Evolutionary conservation across 2,329 filamentous ascomycete genomes (phyloP), one percentile per base, ranked within the genome.

Genomic region (Talaromyces islandicus): DNA sequence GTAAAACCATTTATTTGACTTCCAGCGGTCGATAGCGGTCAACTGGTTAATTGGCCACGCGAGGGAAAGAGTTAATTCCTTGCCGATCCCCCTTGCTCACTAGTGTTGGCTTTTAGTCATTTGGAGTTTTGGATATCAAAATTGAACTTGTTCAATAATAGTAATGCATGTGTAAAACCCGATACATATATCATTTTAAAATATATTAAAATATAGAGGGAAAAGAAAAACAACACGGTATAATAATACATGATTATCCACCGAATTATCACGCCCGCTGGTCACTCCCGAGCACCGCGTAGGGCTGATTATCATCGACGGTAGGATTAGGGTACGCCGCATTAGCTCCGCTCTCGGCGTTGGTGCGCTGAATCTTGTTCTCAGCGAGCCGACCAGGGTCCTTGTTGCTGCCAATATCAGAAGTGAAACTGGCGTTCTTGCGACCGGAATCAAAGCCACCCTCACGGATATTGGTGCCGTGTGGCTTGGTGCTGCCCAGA

Each of bases 301-400:
- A 67, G 24, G 63, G 65, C 58, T 66, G 63, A 19, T 63, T 65
- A 69, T 67, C 59, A 72, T 68, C 51, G 64, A 63, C 24, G 29
- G 56, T 38, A 53, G 59, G 55, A 38, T 61, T 61, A 3, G 66
- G 65, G 41, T 65, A 64, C 5, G 62, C 69, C 29, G 67, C 68
- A 55, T 69, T 66, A 10, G 64, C 62, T 17, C 66, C 71, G 54
- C 68, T 71, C 61, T 72, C 68, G 1, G 69, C 66, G 43, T 65
- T 70, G 17, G 54, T 63, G 12, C 65, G 70, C 65, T 74, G 67
- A 64, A 76, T 75, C 38, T 67, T 65, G 30, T 66, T 68, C 65
- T 75, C 70, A 7, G 82, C 83, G 19, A 72, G 66, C 30, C 83
- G 73, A 2, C 78, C 80, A 3, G 85, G 84, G 65, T 87, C 85